These are phyloP conservation scores for Pseudonectria foliicola DNA, from an alignment of 2,329 filamentous ascomycete genomes.

Conservation along the genomic window DNA sequence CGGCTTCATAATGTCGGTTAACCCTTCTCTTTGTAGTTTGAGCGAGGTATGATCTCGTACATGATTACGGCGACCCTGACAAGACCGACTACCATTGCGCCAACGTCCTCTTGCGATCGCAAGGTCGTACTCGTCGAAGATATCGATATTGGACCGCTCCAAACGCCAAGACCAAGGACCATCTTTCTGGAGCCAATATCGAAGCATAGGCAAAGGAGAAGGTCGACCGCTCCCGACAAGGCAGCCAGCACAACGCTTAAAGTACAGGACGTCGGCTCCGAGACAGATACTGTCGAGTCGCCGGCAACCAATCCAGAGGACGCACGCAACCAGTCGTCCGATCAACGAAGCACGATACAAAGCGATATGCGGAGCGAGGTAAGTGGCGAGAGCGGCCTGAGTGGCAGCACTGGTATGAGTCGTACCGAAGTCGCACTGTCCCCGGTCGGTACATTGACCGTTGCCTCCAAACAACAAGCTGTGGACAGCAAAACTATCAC, in stretches of 20 bases:
- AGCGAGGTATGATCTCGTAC: slow-evolving; percentile 88
- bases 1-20: neutral
- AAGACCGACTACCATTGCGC: slow-evolving; percentile 76
- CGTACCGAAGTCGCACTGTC: slow-evolving; percentile 36
- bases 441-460: slow-evolving; percentile 23
- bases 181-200: slow-evolving; percentile 85
- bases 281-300: slow-evolving; percentile 33
- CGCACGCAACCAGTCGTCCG: slow-evolving; percentile 26
- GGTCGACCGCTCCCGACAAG: slow-evolving; percentile 39
- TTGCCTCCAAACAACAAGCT: slow-evolving; percentile 32
- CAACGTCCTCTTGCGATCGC: slow-evolving; percentile 71
- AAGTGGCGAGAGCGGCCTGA: slow-evolving; percentile 63
- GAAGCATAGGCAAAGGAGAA: slow-evolving; percentile 59
- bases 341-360: slow-evolving; percentile 36
- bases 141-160: slow-evolving; percentile 74
- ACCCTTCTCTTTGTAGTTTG: slow-evolving; percentile 58
- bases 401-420: slow-evolving; percentile 57
- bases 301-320: slow-evolving; percentile 34
- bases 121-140: slow-evolving; percentile 74
- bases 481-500: slow-evolving; percentile 74
- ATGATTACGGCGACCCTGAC: slow-evolving; percentile 86
- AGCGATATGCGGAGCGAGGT: slow-evolving; percentile 59
- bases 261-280: slow-evolving; percentile 26
- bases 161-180: slow-evolving; percentile 67
- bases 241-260: slow-evolving; percentile 37